phyloP scores from a whole-genome alignment of 2,329 filamentous ascomycete species.

The Knoxdaviesia capensis region DNA sequence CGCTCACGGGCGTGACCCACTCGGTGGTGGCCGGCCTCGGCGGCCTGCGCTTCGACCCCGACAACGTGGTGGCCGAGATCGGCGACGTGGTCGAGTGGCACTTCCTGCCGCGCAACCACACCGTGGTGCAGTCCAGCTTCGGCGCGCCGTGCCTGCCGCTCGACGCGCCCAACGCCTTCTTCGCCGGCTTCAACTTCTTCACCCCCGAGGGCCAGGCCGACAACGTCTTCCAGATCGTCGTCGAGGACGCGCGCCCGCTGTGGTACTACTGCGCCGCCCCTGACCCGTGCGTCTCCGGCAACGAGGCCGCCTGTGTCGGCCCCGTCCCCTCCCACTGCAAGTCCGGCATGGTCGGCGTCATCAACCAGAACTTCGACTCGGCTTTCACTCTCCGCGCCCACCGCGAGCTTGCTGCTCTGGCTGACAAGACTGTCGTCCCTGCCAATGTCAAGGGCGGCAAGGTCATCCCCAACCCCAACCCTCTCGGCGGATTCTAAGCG shows the following conservation, averaged over 20 bases:
- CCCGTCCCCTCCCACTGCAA: constrained; percentile 18
- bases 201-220: constrained; percentile 6
- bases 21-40: constrained; percentile 22
- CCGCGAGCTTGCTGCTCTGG: constrained; percentile 14
- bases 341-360: constrained; percentile 25
- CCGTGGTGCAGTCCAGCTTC: constrained; percentile 22
- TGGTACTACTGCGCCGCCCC: constrained; percentile 42
- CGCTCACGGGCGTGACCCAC: constrained; percentile 21
- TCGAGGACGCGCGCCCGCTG: constrained; percentile 27
- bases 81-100: constrained; percentile 34
- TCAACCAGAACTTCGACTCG: constrained; percentile 25
- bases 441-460: constrained; percentile 14
- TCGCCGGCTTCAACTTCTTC: constrained; percentile 18
- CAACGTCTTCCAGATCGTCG: constrained; percentile 6
- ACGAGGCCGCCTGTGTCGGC: neutral
- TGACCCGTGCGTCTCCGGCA: constrained; percentile 6
- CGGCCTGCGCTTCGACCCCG: constrained; percentile 27
- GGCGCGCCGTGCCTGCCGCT: constrained; percentile 21
- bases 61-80: constrained; percentile 23
- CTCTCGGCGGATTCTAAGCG: constrained; percentile 3
- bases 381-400: constrained; percentile 17
- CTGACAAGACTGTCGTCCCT: constrained; percentile 12
- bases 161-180: constrained; percentile 17
- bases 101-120: constrained; percentile 30
- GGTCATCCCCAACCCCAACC: constrained; percentile 21